These are phyloP conservation scores for Solanum appendiculatum DNA, from an alignment of 257 asterid species.

Conservation along the genomic window DNA sequence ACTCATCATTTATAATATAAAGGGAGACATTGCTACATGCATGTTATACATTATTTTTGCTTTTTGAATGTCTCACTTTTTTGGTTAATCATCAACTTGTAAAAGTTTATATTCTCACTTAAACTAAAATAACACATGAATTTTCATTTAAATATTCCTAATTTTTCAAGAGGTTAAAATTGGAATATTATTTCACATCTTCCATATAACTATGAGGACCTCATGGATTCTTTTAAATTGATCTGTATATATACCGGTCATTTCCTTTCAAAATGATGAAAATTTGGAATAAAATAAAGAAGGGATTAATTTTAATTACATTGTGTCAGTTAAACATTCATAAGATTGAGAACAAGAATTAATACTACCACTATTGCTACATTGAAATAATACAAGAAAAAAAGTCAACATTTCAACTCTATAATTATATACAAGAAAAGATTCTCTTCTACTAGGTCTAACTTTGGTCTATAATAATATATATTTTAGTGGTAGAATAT, in stretches of 20 bases:
- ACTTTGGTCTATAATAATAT: conserved; percentile 3
- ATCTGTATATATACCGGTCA: neutral
- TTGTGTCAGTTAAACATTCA: neutral
- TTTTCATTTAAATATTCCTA: neutral
- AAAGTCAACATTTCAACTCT: conserved; percentile 15
- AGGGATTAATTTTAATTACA: neutral
- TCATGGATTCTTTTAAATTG: neutral
- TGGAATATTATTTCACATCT: neutral
- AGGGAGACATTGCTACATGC: neutral
- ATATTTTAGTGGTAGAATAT: neutral
- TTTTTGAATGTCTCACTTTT: neutral
- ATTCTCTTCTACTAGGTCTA: conserved; percentile 4
- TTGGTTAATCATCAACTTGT: neutral
- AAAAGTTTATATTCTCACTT: neutral
- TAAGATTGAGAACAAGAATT: neutral
- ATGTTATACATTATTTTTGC: neutral
- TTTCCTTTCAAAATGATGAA: neutral
- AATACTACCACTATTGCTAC: neutral
- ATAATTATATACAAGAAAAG: neutral
- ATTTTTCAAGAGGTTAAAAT: neutral
- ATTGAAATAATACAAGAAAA: neutral
- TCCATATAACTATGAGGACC: neutral
- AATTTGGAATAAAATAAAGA: neutral
- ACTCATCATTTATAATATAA: neutral
- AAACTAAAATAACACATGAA: neutral